phyloP scores from a whole-genome alignment of 2,329 filamentous ascomycete genomes.

The Neurospora crassa region DNA sequence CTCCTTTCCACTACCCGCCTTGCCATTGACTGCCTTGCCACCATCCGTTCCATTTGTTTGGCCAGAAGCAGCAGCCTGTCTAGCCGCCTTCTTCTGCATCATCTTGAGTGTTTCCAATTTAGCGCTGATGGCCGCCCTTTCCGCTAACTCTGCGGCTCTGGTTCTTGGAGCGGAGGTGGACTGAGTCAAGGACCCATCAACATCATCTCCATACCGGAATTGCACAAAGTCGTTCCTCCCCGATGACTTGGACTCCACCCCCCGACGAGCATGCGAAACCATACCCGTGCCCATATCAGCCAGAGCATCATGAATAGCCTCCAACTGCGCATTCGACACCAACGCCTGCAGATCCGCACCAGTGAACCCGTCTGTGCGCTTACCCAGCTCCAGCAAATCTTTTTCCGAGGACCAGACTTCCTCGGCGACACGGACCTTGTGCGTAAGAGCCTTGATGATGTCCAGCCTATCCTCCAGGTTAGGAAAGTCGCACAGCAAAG shows the following conservation, averaged over 20 bases:
- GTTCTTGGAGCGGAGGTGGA: conserved; percentile 32
- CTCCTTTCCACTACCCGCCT: conserved; percentile 8
- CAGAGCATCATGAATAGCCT: conserved; percentile 91
- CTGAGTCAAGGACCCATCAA: conserved; percentile 29
- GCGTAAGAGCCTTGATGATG: conserved; percentile 76
- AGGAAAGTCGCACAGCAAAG: conserved; percentile 83
- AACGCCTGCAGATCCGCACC: conserved; percentile 92
- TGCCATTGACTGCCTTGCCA: conserved; percentile 15
- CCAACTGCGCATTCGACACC: conserved; percentile 91
- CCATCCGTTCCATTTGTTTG: conserved; percentile 15
- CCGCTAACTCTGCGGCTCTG: conserved; percentile 50
- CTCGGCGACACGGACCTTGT: conserved; percentile 64
- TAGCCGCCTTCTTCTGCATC: conserved; percentile 51
- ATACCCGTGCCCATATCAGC: neutral
- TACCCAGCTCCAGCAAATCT: conserved; percentile 63
- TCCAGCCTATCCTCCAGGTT: conserved; percentile 71
- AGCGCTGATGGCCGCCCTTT: conserved; percentile 68
- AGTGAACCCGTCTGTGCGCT: conserved; percentile 77
- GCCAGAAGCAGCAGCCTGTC: conserved; percentile 26
- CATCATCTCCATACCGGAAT: conserved; percentile 67
- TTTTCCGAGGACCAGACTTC: conserved; percentile 49
- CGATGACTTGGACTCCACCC: conserved; percentile 23
- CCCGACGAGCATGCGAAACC: conserved; percentile 16
- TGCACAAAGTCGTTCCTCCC: conserved; percentile 57
- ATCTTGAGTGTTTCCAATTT: conserved; percentile 74